Evolutionary conservation across 257 asterid species (phyloP), one percentile per base, ranked within the genome.

Genomic region (Henckelia pumila): DNA sequence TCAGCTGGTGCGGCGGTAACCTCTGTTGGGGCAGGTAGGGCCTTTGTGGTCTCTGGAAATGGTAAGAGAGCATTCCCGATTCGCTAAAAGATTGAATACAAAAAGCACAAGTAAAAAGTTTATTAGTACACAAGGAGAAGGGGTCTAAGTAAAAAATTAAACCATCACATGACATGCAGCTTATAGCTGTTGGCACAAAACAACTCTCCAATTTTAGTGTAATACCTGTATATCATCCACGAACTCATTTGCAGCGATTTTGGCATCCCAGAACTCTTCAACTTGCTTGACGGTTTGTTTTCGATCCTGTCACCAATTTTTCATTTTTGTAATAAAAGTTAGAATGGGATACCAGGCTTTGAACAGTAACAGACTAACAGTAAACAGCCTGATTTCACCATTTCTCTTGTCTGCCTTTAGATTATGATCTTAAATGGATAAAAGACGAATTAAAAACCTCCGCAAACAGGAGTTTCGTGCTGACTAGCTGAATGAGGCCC

Each of bases 31-130:
- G 89, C 84, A 50, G 95, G 88, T 47, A 91, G 82, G 68, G 93
- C 76, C 77, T 85, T 83, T 84, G 84, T 74, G 24, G 71, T 80
- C 28, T 33, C 77, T 0, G 79, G 21, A 6, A 79, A 61, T 24
- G 99, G 96, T 61, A 94, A 85, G 73, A 94, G 84, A 30, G 97
- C 95, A 85, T 73, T 88, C 74, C 97, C 97, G 1, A 94, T 91
- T 87, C 85, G 76, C 97, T 94, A 84, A 64, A 66, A 17, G 23
- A 50, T 29, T 37, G 14, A 9, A 37, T 37, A n/a, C 1, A 10
- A 37, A 11, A 40, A 40, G 50, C 1, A 4, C 6, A 40, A 35
- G 4, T 8, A 10, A 35, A 4, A 40, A 1, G 5, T 35, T 2
- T 8, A 1, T 35, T 35, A 35, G 44, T 35, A 13, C 14, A 35